Evolutionary conservation across 805 yeast genomes (phyloP).

Genomic region (Kodamaea nitidulidarum): DNA sequence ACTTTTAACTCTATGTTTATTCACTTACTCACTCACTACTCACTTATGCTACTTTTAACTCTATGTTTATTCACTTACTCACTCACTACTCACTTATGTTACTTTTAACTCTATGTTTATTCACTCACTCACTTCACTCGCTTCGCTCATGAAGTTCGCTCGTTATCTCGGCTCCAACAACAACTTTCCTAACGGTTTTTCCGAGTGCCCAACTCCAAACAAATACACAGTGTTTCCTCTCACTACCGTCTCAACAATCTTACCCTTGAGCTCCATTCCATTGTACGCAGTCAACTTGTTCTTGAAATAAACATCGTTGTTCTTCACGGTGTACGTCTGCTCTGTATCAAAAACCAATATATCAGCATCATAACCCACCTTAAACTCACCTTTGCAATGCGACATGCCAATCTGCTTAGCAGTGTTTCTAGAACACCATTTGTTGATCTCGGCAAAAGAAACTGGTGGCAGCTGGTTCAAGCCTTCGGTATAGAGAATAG

Average conservation of each 20-base stretch:
- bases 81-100: too few species aligned
- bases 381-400: slow-evolving; percentile 68
- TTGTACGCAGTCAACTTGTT: slow-evolving; percentile 87
- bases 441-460: slow-evolving; percentile 56
- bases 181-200: slow-evolving; percentile 54
- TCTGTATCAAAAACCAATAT: slow-evolving; percentile 75
- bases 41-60: too few species aligned
- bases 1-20: too few species aligned
- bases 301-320: slow-evolving; percentile 63
- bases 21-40: too few species aligned
- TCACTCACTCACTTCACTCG: too few species aligned
- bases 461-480: slow-evolving; percentile 48
- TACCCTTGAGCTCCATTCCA: slow-evolving; percentile 64
- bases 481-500: slow-evolving; percentile 76
- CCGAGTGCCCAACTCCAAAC: slow-evolving; percentile 40
- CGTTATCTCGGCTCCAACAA: slow-evolving; percentile 65
- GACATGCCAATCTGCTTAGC: slow-evolving; percentile 79
- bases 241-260: slow-evolving; percentile 73
- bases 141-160: too few species aligned
- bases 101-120: too few species aligned
- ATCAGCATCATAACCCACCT: slow-evolving; percentile 83
- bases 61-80: too few species aligned
- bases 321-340: slow-evolving; percentile 45
- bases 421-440: slow-evolving; percentile 81
- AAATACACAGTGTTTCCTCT: slow-evolving; percentile 72